Conservation (phyloP, 495 filamentous ascomycete species). For the Astrocystis sublimbata region DNA sequence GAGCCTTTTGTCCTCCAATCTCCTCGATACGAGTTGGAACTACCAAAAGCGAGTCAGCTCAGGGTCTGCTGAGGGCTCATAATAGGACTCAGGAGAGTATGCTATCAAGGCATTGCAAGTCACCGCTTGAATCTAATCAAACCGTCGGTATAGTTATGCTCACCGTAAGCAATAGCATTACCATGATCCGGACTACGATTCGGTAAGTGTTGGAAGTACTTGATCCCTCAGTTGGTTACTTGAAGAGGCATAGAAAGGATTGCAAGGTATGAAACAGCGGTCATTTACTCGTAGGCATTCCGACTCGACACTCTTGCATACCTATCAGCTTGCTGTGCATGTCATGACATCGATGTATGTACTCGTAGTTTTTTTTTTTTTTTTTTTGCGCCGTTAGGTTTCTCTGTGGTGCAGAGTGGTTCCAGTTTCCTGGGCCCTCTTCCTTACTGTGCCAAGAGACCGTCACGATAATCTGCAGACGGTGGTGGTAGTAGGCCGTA, state of each 20-base stretch:
- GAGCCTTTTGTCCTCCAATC: slow-evolving; percentile 12
- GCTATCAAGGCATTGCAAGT: background rate
- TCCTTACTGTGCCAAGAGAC: slow-evolving; percentile 1
- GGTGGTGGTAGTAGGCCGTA: background rate
- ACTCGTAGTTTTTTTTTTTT: no score
- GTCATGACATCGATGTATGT: no score
- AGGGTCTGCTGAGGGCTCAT: background rate
- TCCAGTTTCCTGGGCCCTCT: background rate
- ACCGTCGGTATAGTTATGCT: background rate
- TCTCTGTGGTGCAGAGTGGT: slow-evolving; percentile 7
- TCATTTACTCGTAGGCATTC: no score
- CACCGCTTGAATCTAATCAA: background rate
- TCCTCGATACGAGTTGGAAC: slow-evolving; percentile 14
- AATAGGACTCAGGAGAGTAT: background rate
- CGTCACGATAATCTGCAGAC: background rate
- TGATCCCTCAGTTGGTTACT: no score
- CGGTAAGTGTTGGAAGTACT: no score
- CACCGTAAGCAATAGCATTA: background rate
- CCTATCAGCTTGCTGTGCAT: no score
- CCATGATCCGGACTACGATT: no score
- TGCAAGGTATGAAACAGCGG: no score
- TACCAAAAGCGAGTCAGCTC: background rate
- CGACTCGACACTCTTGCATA: no score
- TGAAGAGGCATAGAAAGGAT: no score
- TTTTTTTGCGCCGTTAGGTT: no score